Evolutionary conservation across 2,329 filamentous ascomycete genomes (phyloP).

Genomic region (Zymoseptoria pseudotritici): DNA sequence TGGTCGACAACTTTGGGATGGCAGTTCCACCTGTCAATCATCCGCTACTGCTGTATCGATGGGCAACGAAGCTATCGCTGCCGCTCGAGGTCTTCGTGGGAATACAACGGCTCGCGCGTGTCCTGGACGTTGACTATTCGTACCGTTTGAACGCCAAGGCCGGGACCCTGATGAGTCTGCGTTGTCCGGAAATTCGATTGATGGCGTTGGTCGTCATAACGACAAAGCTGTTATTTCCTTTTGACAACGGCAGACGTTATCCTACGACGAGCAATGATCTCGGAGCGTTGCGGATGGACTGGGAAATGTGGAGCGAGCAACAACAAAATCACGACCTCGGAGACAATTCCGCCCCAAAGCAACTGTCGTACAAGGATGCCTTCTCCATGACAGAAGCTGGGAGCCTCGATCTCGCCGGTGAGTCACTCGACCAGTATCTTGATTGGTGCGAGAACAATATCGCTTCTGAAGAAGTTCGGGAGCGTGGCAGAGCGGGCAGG

Average conservation of each 20-base stretch:
- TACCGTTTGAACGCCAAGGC: constrained; percentile 36
- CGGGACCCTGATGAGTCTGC: constrained; percentile 40
- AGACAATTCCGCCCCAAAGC: background rate
- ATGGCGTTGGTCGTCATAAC: constrained; percentile 65
- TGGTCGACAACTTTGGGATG: constrained; percentile 61
- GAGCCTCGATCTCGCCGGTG: constrained; percentile 53
- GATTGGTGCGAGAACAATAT: constrained; percentile 70
- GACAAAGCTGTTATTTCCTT: constrained; percentile 71
- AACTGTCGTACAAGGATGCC: constrained; percentile 34
- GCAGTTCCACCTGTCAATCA: constrained; percentile 65
- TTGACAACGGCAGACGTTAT: constrained; percentile 52
- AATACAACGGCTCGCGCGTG: constrained; percentile 49
- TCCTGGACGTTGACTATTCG: constrained; percentile 48
- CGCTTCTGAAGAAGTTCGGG: constrained; percentile 40
- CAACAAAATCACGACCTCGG: constrained; percentile 9
- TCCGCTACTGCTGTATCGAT: constrained; percentile 59
- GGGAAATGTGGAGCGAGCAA: constrained; percentile 59
- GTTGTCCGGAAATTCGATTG: constrained; percentile 69
- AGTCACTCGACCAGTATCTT: constrained; percentile 66
- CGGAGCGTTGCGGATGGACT: constrained; percentile 57
- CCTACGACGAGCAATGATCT: constrained; percentile 49
- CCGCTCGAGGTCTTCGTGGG: constrained; percentile 62
- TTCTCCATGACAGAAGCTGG: constrained; percentile 54
- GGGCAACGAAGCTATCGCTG: constrained; percentile 63
- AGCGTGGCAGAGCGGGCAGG: constrained; percentile 24